Evolutionary conservation across 2,329 filamentous ascomycete species (phyloP).

Genomic region (Cladosporium sphaerospermum): DNA sequence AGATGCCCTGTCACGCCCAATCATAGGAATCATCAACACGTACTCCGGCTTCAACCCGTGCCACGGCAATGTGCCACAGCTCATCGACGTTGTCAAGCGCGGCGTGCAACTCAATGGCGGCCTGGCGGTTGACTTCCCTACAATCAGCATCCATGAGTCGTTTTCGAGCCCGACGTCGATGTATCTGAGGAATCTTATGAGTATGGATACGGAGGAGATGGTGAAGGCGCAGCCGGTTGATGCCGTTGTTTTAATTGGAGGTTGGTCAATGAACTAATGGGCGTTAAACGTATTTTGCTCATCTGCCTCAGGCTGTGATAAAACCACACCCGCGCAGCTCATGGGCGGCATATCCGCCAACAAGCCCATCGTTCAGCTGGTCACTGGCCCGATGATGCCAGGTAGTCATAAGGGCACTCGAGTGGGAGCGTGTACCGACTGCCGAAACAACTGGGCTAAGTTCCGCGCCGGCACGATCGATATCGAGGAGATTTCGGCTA

Average conservation of each 20-base stretch:
- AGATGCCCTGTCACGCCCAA: conserved; percentile 62
- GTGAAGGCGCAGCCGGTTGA: conserved; percentile 65
- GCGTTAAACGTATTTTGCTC: conserved; percentile 41
- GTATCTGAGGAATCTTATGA: conserved; percentile 69
- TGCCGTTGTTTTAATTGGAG: conserved; percentile 57
- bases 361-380: conserved; percentile 61
- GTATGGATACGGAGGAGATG: conserved; percentile 77
- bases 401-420: conserved; percentile 59
- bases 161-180: conserved; percentile 68
- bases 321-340: conserved; percentile 66
- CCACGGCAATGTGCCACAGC: conserved; percentile 63
- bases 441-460: conserved; percentile 65
- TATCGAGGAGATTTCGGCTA: conserved; percentile 62
- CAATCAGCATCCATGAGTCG: conserved; percentile 64
- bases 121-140: conserved; percentile 65
- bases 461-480: conserved; percentile 61
- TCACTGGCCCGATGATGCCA: conserved; percentile 71
- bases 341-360: conserved; percentile 73
- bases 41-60: conserved; percentile 69
- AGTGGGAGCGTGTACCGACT: conserved; percentile 70
- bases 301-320: conserved; percentile 63
- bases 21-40: conserved; percentile 70
- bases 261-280: conserved; percentile 75
- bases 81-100: conserved; percentile 64
- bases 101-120: conserved; percentile 63